Percentiles rank a stretch among this genome's conserved stretches.
phyloP scores from a whole-genome alignment of 352 stramenopile species.

The Phytophthora cajani region DNA sequence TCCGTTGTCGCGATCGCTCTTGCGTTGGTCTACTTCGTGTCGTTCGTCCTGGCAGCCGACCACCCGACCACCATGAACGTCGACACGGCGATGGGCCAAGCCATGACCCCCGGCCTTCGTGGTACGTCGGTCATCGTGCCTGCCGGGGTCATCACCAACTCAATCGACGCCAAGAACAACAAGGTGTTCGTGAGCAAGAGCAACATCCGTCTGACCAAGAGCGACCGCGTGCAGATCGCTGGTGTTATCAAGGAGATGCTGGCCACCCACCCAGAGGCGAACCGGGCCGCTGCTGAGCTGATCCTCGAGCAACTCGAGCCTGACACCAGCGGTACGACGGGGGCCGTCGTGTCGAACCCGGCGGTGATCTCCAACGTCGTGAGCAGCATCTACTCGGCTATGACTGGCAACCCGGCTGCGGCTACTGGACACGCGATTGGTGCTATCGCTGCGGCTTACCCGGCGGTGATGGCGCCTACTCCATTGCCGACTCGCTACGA shows the following conservation, averaged over 20 bases:
- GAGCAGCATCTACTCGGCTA: conserved; percentile 19
- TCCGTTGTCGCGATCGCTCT: background rate
- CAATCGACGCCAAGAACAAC: conserved; percentile 20
- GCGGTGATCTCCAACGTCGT: conserved; percentile 6
- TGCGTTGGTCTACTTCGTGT: conserved; percentile 10
- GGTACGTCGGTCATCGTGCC: background rate
- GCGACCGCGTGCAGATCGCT: conserved; percentile 24
- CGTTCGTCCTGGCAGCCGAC: conserved; percentile 18
- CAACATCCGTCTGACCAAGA: conserved; percentile 20
- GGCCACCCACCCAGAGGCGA: conserved; percentile 3
- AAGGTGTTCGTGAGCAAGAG: conserved; percentile 23
- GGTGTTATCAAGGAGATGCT: conserved; percentile 24
- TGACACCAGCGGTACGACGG: background rate
- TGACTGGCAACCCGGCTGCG: conserved; percentile 10
- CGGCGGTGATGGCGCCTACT: background rate
- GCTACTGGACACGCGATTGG: conserved; percentile 14
- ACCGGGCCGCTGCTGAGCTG: background rate
- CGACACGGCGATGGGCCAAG: conserved; percentile 6
- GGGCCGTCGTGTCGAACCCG: conserved; percentile 5
- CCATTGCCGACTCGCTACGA: background rate
- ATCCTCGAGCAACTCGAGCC: background rate
- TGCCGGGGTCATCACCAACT: conserved; percentile 17
- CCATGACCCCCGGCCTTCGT: conserved; percentile 2
- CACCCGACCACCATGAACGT: background rate
- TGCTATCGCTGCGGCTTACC: conserved; percentile 11